Base-by-base conservation (phyloP, 805 yeast species). In the Debaryomyces castellii region DNA sequence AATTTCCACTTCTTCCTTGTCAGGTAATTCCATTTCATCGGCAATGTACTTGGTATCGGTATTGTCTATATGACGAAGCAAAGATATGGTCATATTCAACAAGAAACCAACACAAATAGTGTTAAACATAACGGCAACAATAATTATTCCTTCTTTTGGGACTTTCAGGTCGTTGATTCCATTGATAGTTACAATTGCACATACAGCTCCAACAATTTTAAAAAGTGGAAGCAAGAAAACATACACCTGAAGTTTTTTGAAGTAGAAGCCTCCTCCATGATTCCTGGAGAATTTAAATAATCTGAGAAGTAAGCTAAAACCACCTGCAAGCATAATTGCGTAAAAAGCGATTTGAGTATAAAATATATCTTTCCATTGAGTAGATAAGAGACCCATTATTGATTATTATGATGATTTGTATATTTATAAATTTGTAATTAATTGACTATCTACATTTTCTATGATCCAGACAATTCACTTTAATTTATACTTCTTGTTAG, bases 311-410 rank as follows among this genome's bases (percentile, higher is more conserved):
- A 35, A 35, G 23, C 22, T 35, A 14, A 21, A 20, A 12, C 24
- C 12, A 9, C 14, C 10, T 12, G 16, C 22, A n/a, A 35, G 20
- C 14, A 21, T 35, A 3, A 35, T 35, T 4, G 38, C 38, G 17
- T 35, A 35, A 7, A 11, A 35, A 2, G 38, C 38, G 3, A 35
- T 35, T 35, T 35, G 38, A 6, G 24, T 12, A 16, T 35, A 35
- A 11, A 35, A 20, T 6, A 35, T 35, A 35, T 35, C 38, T 35
- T 35, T 35, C 38, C 38, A 35, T 35, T 35, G 25, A 35, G 24
- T 35, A 3, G 22, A 21, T 20, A 35, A 21, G 12, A 8, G 12
- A 8, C 9, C 7, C 38, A 35, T 35, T 20, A 20, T 35, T 20
- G 5, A 7, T 3, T 25, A 4, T 25, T 4, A 25, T 25, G 11